Evolutionary conservation across 441 rosid species (phyloP).

Genomic region (Eutrema salsugineum): DNA sequence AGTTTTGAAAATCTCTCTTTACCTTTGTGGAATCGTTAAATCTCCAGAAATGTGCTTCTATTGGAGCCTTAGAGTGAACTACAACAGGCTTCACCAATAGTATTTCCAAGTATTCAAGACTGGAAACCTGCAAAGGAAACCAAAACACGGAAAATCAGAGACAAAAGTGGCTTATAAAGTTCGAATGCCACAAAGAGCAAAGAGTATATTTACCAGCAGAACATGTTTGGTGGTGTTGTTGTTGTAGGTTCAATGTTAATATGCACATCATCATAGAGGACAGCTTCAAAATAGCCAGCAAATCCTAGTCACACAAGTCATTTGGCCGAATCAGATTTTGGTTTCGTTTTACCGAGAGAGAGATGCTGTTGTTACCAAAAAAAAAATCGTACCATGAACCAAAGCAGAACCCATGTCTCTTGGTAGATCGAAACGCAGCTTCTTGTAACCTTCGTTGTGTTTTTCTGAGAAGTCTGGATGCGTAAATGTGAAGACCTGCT

Average conservation of each 20-base stretch:
- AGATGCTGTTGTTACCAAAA: background rate
- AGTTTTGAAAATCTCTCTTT: background rate
- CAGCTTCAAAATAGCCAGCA: slow-evolving; percentile 79
- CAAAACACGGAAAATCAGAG: background rate
- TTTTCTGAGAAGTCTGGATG: background rate
- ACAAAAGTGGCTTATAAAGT: background rate
- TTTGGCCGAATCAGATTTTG: background rate
- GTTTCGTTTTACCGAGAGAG: background rate
- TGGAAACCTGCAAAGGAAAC: slow-evolving; percentile 47
- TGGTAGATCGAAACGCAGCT: slow-evolving; percentile 23
- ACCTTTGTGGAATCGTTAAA: slow-evolving; percentile 69
- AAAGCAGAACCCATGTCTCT: slow-evolving; percentile 69
- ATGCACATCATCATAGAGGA: slow-evolving; percentile 68
- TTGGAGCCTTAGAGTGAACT: slow-evolving; percentile 43
- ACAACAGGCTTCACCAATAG: slow-evolving; percentile 64
- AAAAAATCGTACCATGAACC: slow-evolving; percentile 62
- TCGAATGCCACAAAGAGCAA: background rate
- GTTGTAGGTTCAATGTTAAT: slow-evolving; percentile 72
- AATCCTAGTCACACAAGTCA: slow-evolving; percentile 45
- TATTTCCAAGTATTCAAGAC: too few relatives aligned
- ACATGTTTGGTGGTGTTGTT: slow-evolving; percentile 76
- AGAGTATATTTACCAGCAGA: slow-evolving; percentile 59
- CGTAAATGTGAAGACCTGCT: background rate
- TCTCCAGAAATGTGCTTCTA: slow-evolving; percentile 85
- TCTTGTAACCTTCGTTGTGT: background rate